Conservation (phyloP, 2,329 filamentous ascomycete species). For the Coniochaeta prunicola region DNA sequence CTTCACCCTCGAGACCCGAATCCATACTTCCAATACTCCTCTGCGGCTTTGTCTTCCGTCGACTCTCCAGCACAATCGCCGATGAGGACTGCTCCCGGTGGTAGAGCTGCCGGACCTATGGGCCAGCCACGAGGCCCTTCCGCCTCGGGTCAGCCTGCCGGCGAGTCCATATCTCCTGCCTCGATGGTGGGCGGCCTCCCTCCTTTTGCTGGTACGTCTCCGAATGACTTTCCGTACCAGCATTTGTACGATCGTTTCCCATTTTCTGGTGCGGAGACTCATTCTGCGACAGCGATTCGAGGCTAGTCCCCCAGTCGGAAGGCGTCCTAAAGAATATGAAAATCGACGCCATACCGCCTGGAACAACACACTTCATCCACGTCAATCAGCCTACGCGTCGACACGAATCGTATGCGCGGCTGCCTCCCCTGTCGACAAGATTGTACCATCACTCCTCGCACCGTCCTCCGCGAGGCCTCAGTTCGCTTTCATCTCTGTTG, state of each 20-base stretch:
- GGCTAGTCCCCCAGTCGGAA: conserved; percentile 16
- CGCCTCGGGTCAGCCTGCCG: conserved; percentile 23
- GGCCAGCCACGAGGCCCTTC: conserved; percentile 14
- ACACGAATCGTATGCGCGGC: background rate
- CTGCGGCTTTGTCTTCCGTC: conserved; percentile 3
- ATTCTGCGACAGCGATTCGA: conserved; percentile 42
- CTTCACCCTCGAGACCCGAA: conserved; percentile 26
- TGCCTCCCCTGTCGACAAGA: background rate
- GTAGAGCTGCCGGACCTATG: conserved; percentile 20
- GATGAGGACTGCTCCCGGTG: conserved; percentile 17
- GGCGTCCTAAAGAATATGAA: background rate
- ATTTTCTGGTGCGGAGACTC: conserved; percentile 37
- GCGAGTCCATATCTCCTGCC: conserved; percentile 35
- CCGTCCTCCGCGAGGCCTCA: background rate
- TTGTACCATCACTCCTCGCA: background rate
- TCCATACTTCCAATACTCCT: conserved; percentile 23
- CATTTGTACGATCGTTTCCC: conserved; percentile 40
- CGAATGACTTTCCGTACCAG: conserved; percentile 33
- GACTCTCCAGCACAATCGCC: conserved; percentile 13
- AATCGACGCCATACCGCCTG: background rate
- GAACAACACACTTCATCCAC: background rate
- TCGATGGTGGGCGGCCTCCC: conserved; percentile 36
- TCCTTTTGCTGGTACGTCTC: conserved; percentile 38
- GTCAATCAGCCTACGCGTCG: background rate
- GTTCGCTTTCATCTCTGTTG: background rate